Conservation (phyloP, 2,329 filamentous ascomycete genomes). For the Xylaria sp. region DNA sequence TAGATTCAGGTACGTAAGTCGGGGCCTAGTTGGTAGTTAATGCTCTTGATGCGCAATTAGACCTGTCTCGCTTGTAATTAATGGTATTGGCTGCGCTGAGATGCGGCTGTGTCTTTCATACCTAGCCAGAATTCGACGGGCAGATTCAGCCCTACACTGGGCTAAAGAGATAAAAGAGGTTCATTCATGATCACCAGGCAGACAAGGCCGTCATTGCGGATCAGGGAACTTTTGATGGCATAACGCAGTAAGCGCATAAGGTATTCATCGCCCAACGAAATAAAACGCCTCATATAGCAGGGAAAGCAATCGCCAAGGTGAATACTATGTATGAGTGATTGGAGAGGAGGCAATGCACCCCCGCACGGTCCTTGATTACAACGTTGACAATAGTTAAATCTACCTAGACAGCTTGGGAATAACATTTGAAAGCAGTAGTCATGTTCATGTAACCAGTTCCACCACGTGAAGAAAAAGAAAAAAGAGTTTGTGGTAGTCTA, state of each 20-base stretch:
- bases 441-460: neutral
- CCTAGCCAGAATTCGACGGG: neutral
- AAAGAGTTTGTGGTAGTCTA: neutral
- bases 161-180: neutral
- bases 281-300: neutral
- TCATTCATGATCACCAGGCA: neutral
- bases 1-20: neutral
- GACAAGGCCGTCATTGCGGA: neutral
- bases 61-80: neutral
- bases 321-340: neutral
- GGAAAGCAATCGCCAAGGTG: neutral
- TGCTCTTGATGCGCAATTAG: neutral
- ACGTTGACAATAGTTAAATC: neutral
- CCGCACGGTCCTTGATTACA: neutral
- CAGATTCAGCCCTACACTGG: neutral
- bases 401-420: neutral
- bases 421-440: neutral
- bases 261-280: neutral
- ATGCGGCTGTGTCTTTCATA: conserved; percentile 6
- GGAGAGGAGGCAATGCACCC: neutral
- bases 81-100: neutral
- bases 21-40: neutral
- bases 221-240: neutral
- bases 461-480: neutral
- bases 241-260: neutral